Evolutionary conservation across 306 rosid species (phyloP), one percentile per base, ranked within the genome.

Genomic region (Hippophae gyantsensis): DNA sequence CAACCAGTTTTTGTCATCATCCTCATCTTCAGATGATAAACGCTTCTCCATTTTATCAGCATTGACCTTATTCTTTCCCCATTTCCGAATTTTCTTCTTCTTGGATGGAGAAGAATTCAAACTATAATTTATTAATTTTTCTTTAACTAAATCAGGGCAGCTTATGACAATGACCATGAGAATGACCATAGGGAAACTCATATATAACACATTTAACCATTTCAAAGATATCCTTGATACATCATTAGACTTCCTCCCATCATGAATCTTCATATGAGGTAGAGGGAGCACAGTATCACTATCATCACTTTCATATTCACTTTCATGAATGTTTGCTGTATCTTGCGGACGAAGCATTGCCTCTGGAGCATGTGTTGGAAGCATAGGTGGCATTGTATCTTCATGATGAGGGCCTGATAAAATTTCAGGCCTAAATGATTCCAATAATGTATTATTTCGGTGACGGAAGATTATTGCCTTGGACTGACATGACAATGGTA

Each of bases 401-500:
- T 14, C 61, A 18, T 54, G 45, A 61, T 56, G 59, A 46, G 9
- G 38, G 55, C 40, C 56, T 40, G 70, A 48, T 42, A 71, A 18
- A 54, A 69, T 74, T 75, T 58, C 69, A 67, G 52, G 49, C 57
- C 50, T 25, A 13, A 71, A 64, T 3, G 75, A 69, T 64, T 75
- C 79, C 7, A 78, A 64, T 42, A 75, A 62, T 26, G 60, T 40
- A 43, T 68, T 82, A 65, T 63, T 74, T 59, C 72, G 64, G 57
- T 65, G 58, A 60, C 84, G 84, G 18, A 72, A 70, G 66, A 84
- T 74, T 13, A 66, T 58, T 66, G 48, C 63, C 74, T 69, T 78
- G 32, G 88, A 82, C 46, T 73, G 85, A 68, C 95, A 89, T 49
- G 82, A 69, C 66, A 80, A 72, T 10, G 95, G 93, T 79, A 74